phyloP scores from a whole-genome alignment of 768 basidiomycete species.

The Lentinula edodes region DNA sequence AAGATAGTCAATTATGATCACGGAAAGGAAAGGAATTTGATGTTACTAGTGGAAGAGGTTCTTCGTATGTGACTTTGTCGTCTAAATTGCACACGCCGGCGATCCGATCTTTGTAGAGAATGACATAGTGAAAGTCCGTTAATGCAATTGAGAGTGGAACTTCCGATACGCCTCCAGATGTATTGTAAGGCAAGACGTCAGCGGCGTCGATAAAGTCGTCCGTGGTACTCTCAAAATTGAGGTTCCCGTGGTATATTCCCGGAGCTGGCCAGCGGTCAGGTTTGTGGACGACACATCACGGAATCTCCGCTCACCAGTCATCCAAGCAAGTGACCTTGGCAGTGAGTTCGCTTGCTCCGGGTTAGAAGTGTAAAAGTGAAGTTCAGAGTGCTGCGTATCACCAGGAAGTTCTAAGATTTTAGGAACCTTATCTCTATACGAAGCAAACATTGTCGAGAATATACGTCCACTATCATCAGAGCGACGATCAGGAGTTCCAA shows the following conservation, averaged over 20 bases:
- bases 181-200: constrained; percentile 75
- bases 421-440: constrained; percentile 71
- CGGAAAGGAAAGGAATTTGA: neutral
- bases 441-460: constrained; percentile 68
- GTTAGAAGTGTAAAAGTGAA: constrained; percentile 74
- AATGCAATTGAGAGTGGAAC: constrained; percentile 73
- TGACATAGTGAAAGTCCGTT: constrained; percentile 89
- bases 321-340: constrained; percentile 81
- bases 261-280: constrained; percentile 42
- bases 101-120: constrained; percentile 77
- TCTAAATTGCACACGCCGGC: constrained; percentile 75
- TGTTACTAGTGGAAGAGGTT: constrained; percentile 68
- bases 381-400: constrained; percentile 63
- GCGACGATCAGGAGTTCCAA: constrained; percentile 60
- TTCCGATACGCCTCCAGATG: constrained; percentile 30
- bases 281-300: neutral
- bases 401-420: constrained; percentile 93
- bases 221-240: constrained; percentile 63
- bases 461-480: constrained; percentile 72
- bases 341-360: constrained; percentile 64
- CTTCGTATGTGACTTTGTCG: constrained; percentile 81
- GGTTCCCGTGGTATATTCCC: constrained; percentile 81
- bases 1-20: neutral
- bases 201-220: constrained; percentile 77
- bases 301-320: constrained; percentile 59